Percentiles rank a stretch among this genome's conserved stretches.
phyloP scores from a whole-genome alignment of 2,329 filamentous ascomycete genomes.

The Thelonectria olida region DNA sequence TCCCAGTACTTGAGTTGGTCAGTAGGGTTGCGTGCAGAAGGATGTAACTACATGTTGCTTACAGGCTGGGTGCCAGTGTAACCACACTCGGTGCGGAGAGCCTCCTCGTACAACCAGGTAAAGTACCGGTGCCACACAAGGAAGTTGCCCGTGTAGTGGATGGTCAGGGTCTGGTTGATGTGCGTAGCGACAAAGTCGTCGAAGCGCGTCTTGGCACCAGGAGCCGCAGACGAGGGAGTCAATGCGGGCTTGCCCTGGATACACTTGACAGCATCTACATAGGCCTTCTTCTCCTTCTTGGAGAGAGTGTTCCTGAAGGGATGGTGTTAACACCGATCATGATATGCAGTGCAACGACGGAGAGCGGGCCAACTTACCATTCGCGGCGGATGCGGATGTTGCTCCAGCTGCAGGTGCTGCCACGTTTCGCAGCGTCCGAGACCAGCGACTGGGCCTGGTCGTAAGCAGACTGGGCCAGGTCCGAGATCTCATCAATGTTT shows the following conservation, averaged over 20 bases:
- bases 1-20: conserved; percentile 53
- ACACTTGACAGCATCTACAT: conserved; percentile 57
- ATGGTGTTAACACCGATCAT: not conserved
- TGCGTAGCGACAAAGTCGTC: conserved; percentile 62
- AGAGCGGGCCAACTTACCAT: conserved; percentile 42
- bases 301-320: conserved; percentile 40
- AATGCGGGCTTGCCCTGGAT: conserved; percentile 49
- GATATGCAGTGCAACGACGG: conserved; percentile 2
- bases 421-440: conserved; percentile 29
- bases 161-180: conserved; percentile 55
- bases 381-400: conserved; percentile 44
- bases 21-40: not conserved
- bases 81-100: conserved; percentile 44
- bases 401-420: conserved; percentile 38
- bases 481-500: conserved; percentile 31
- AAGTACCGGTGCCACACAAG: conserved; percentile 46
- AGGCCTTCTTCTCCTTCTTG: conserved; percentile 43
- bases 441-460: conserved; percentile 34
- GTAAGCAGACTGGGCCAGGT: conserved; percentile 35
- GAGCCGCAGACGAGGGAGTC: conserved; percentile 44
- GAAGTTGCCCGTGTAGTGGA: conserved; percentile 52
- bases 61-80: conserved; percentile 52
- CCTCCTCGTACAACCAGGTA: conserved; percentile 44
- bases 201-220: conserved; percentile 55
- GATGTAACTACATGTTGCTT: conserved; percentile 5